Conservation (phyloP, 371 early-diverging fungal species). For the Circinella minor region DNA sequence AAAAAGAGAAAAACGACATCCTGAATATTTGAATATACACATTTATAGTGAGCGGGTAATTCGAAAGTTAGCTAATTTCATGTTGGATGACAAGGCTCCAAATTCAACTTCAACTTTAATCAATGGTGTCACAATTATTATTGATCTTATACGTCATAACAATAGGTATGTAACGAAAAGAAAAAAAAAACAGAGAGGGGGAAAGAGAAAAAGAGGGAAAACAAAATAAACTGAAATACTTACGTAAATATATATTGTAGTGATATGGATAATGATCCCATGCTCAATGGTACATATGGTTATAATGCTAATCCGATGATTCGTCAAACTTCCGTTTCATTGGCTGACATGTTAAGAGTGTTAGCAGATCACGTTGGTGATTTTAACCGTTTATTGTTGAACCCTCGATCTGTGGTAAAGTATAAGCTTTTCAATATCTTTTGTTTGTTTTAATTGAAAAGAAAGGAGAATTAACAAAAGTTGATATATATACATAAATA, state of each 20-base stretch:
- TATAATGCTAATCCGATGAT: conserved; percentile 27
- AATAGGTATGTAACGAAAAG: conserved; percentile 52
- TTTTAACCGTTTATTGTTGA: conserved; percentile 65
- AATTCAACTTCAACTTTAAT: conserved; percentile 83
- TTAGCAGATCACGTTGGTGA: conserved; percentile 71
- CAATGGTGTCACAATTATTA: conserved; percentile 91
- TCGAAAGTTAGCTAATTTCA: conserved; percentile 75
- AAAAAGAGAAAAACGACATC: neutral
- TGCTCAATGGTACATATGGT: conserved; percentile 29
- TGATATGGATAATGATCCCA: conserved; percentile 43
- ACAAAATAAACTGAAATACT: neutral
- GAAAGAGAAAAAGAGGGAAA: neutral
- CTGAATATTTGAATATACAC: no score
- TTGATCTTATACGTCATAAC: conserved; percentile 94
- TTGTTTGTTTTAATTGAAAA: neutral
- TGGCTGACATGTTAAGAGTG: conserved; percentile 81
- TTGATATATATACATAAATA: no score
- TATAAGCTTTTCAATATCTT: neutral
- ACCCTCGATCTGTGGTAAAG: conserved; percentile 63
- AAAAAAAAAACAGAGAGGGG: neutral
- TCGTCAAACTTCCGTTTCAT: conserved; percentile 41
- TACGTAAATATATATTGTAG: conserved; percentile 9
- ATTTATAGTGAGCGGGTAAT: conserved; percentile 65
- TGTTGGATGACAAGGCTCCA: conserved; percentile 83
- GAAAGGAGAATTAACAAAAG: no score